phyloP scores from a whole-genome alignment of 345 rosid genomes.

The Salix arbutifolia region DNA sequence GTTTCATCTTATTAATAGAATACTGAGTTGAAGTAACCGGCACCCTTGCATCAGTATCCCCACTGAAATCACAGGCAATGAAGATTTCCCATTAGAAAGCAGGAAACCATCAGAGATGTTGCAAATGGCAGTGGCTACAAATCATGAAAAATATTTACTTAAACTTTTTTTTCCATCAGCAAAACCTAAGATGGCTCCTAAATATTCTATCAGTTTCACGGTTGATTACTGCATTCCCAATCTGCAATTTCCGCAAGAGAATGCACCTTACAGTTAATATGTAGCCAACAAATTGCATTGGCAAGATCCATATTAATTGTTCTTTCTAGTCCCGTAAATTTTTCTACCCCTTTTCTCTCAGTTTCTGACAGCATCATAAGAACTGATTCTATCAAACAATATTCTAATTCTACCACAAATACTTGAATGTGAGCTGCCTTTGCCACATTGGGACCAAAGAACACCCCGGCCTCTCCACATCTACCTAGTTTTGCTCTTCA shows the following conservation, averaged over 20 bases:
- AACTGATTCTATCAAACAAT: neutral
- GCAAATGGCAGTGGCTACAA: neutral
- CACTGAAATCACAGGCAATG: slow-evolving; percentile 40
- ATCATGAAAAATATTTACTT: neutral
- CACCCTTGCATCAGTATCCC: slow-evolving; percentile 77
- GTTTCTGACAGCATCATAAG: neutral
- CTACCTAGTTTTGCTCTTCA: neutral
- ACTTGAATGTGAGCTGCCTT: neutral
- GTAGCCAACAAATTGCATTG: neutral
- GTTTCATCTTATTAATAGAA: slow-evolving; percentile 59
- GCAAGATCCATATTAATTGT: neutral
- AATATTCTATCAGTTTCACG: slow-evolving; percentile 49
- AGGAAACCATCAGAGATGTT: neutral
- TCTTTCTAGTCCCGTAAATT: neutral
- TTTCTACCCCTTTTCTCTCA: neutral
- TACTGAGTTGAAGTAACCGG: slow-evolving; percentile 77
- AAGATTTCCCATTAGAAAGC: neutral
- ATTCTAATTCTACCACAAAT: neutral
- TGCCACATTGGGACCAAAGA: neutral
- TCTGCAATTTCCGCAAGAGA: slow-evolving; percentile 17
- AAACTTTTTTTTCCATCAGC: neutral
- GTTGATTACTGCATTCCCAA: slow-evolving; percentile 10
- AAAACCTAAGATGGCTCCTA: neutral
- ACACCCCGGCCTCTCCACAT: neutral
- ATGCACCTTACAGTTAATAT: neutral